Evolutionary conservation across 176 grass and related monocot species (phyloP).

Genomic region (Cenchrus americanus): DNA sequence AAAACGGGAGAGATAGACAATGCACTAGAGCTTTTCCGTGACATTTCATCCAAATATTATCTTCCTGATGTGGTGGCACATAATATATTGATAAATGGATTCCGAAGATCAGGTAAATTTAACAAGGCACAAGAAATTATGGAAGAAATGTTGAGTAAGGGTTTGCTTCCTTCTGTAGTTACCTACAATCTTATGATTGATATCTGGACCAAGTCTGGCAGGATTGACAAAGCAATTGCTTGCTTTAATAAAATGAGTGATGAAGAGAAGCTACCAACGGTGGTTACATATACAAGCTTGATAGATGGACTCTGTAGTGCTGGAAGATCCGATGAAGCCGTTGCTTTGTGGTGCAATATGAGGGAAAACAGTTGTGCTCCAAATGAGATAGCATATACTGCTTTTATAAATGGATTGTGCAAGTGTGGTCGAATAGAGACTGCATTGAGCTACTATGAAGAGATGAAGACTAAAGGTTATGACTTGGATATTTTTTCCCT

Average conservation of each 20-base stretch:
- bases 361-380: constrained; percentile 58
- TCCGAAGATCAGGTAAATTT: constrained; percentile 70
- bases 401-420: constrained; percentile 82
- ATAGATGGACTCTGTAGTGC: constrained; percentile 75
- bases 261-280: constrained; percentile 69
- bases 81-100: constrained; percentile 95
- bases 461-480: constrained; percentile 69
- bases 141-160: constrained; percentile 79
- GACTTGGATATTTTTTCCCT: constrained; percentile 67
- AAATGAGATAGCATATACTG: constrained; percentile 75
- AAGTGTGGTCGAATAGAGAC: constrained; percentile 64
- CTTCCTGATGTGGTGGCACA: constrained; percentile 93
- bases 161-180: constrained; percentile 74
- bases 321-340: constrained; percentile 60
- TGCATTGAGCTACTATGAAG: constrained; percentile 65
- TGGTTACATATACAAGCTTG: constrained; percentile 86
- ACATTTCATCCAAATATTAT: constrained; percentile 69
- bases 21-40: constrained; percentile 64
- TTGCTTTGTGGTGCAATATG: constrained; percentile 74
- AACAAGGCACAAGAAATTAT: constrained; percentile 68
- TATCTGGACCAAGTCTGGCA: constrained; percentile 83
- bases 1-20: constrained; percentile 64
- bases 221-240: constrained; percentile 59
- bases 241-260: constrained; percentile 73
- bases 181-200: constrained; percentile 95